Evolutionary conservation across 2,329 filamentous ascomycete species (phyloP).

Genomic region (Colletotrichum abscissum): DNA sequence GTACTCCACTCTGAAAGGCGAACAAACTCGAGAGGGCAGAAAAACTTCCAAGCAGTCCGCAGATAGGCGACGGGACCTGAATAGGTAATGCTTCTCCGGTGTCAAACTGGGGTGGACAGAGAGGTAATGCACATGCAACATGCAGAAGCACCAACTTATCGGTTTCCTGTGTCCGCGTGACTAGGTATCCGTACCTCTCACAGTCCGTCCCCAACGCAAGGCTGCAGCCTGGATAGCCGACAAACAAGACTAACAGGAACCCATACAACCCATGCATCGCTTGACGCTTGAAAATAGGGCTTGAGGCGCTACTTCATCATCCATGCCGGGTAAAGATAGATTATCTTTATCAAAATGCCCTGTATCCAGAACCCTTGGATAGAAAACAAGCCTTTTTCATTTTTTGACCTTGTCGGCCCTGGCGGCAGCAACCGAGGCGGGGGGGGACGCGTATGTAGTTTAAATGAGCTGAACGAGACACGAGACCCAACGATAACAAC

Average conservation of each 20-base stretch:
- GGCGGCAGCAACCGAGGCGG: background rate
- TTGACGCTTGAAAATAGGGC: too few species aligned
- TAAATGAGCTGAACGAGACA: background rate
- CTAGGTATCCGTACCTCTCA: background rate
- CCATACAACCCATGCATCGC: background rate
- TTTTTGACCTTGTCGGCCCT: background rate
- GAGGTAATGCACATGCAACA: too few species aligned
- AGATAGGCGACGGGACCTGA: background rate
- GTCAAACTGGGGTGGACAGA: background rate
- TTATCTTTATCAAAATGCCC: background rate
- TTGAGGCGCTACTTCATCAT: background rate
- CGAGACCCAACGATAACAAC: background rate
- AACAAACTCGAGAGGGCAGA: background rate
- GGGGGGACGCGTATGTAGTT: background rate
- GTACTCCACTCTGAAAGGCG: background rate
- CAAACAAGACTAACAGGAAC: background rate
- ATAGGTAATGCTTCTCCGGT: background rate
- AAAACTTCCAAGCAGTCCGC: background rate
- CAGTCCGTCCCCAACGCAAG: too few species aligned
- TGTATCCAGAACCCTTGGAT: background rate
- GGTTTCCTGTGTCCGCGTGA: background rate
- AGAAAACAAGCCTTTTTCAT: background rate
- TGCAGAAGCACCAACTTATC: too few species aligned
- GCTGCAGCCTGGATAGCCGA: background rate
- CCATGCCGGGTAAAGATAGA: background rate